Conservation (phyloP, 2,329 filamentous ascomycete species). For the Fusarium cyanostomum region DNA sequence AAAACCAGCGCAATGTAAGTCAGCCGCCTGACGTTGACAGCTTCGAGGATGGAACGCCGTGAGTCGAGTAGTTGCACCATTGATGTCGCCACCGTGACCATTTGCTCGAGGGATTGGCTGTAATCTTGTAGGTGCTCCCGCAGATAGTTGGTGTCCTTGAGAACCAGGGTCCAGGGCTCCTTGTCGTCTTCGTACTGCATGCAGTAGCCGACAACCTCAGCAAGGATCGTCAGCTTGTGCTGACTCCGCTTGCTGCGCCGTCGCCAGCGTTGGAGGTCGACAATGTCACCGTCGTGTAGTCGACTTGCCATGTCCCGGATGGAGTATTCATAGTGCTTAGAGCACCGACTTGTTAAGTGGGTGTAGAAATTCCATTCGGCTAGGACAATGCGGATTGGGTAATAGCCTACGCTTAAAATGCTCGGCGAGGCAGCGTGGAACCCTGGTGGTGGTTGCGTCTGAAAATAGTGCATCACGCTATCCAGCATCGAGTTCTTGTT, state of each 20-base stretch:
- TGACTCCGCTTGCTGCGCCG: background rate
- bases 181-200: rapidly evolving
- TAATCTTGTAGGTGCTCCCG: background rate
- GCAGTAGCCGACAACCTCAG: rapidly evolving
- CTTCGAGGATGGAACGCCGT: rapidly evolving
- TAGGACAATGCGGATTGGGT: background rate
- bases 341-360: background rate
- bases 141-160: background rate
- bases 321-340: background rate
- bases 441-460: background rate
- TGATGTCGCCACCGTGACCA: background rate
- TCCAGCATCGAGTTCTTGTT: background rate
- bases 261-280: background rate
- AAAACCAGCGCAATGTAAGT: rapidly evolving
- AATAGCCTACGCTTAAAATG: background rate
- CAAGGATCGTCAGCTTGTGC: rapidly evolving
- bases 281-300: background rate
- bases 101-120: background rate
- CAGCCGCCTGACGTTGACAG: background rate
- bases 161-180: rapidly evolving
- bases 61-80: background rate
- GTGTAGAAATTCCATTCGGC: background rate
- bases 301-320: background rate
- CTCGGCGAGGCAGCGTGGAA: background rate
- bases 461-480: background rate